phyloP scores from a whole-genome alignment of 805 yeast genomes.

The Huiozyma sinensis region DNA sequence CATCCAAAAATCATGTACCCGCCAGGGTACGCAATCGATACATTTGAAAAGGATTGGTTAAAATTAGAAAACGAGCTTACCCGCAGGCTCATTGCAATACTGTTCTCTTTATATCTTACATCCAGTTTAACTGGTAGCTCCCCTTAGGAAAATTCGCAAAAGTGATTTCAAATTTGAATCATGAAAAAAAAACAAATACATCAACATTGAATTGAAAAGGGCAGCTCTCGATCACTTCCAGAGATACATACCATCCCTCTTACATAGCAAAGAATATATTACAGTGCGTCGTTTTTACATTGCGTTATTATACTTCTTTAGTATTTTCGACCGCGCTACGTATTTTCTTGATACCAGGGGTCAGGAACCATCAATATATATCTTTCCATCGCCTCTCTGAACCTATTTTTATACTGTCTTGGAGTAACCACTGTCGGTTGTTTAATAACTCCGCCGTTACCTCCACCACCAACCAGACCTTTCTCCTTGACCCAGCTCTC shows the following conservation, averaged over 20 bases:
- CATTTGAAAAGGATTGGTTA: constrained; percentile 65
- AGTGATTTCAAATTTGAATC: too few relatives aligned
- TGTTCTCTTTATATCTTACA: too few relatives aligned
- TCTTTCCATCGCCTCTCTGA: constrained; percentile 95
- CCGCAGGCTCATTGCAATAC: too few relatives aligned
- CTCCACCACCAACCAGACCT: constrained; percentile 59
- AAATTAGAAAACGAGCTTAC: constrained; percentile 35
- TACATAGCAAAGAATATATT: too few relatives aligned
- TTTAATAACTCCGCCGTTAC: constrained; percentile 45
- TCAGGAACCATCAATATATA: constrained; percentile 93
- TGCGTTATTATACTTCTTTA: not conserved
- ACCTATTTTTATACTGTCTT: constrained; percentile 84
- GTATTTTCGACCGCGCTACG: not conserved
- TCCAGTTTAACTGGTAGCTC: too few relatives aligned
- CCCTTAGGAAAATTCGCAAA: too few relatives aligned
- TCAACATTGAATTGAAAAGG: too few relatives aligned
- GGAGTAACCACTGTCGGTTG: constrained; percentile 98
- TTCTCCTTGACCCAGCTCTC: constrained; percentile 98
- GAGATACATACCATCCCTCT: too few relatives aligned
- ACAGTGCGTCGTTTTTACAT: not conserved
- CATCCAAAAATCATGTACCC: constrained; percentile 62
- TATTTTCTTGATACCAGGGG: constrained; percentile 32
- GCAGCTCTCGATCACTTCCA: too few relatives aligned
- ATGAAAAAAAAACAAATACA: too few relatives aligned
- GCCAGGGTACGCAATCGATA: constrained; percentile 52